Evolutionary conservation across 371 early-diverging fungal genomes (phyloP).

Genomic region (Dichotomocladium elegans): DNA sequence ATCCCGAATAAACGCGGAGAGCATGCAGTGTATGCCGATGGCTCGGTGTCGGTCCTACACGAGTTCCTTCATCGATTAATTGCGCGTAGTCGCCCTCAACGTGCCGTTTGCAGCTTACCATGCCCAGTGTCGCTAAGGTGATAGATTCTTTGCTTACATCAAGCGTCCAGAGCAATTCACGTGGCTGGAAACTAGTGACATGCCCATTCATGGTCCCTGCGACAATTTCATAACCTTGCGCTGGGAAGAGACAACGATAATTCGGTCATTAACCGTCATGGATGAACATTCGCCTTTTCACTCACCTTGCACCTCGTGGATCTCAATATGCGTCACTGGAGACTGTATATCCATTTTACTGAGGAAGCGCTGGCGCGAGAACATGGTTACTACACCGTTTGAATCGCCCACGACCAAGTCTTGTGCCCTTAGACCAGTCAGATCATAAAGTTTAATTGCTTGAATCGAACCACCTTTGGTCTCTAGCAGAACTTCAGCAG

Average conservation of each 20-base stretch:
- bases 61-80: neutral
- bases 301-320: neutral
- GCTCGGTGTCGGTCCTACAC: neutral
- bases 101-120: conserved; percentile 7
- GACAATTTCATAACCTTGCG: conserved; percentile 42
- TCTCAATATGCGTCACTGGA: conserved; percentile 30
- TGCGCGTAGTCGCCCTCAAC: neutral
- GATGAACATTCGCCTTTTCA: neutral
- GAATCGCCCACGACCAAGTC: conserved; percentile 50
- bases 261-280: neutral
- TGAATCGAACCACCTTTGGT: conserved; percentile 48
- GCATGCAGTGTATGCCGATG: conserved; percentile 26
- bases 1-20: conserved; percentile 33
- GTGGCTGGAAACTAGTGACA: conserved; percentile 41
- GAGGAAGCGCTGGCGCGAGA: conserved; percentile 42
- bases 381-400: conserved; percentile 41
- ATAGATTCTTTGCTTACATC: conserved; percentile 38
- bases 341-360: conserved; percentile 37
- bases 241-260: conserved; percentile 13
- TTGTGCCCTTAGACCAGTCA: conserved; percentile 38
- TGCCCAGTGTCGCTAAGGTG: conserved; percentile 17
- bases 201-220: conserved; percentile 42
- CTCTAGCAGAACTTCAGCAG: conserved; percentile 42
- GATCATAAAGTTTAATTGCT: conserved; percentile 34
- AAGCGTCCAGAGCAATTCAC: conserved; percentile 39